Percentiles rank a stretch among this genome's conserved stretches.
phyloP scores from a whole-genome alignment of 306 rosid species.

The Sicyos edulis region DNA sequence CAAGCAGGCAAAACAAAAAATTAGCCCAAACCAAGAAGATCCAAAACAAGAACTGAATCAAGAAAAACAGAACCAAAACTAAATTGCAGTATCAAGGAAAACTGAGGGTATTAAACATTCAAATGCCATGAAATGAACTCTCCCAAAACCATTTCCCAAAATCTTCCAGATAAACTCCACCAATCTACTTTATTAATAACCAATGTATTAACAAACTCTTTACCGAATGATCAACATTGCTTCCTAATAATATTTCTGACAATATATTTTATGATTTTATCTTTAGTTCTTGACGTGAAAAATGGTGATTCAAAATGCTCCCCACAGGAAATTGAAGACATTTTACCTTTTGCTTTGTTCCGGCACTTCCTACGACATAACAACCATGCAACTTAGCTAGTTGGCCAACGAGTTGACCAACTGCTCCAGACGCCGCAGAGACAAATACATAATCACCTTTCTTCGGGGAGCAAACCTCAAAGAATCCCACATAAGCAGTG shows the following conservation, averaged over 20 bases:
- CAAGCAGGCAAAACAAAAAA: neutral
- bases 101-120: neutral
- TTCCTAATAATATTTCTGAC: neutral
- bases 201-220: neutral
- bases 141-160: conserved; percentile 1
- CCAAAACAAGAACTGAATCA: neutral
- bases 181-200: neutral
- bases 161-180: neutral
- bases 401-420: conserved; percentile 49
- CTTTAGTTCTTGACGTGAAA: conserved; percentile 1
- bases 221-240: neutral
- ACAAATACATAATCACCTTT: conserved; percentile 39
- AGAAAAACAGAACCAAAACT: neutral
- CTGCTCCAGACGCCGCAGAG: conserved; percentile 52
- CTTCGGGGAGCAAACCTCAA: conserved; percentile 43
- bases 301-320: neutral
- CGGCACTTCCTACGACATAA: conserved; percentile 44
- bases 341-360: conserved; percentile 37
- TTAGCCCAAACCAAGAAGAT: neutral
- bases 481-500: conserved; percentile 41
- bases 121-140: neutral
- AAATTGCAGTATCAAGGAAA: neutral
- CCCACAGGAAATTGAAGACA: neutral
- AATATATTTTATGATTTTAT: neutral
- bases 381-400: conserved; percentile 48